Conservation (phyloP, 805 yeast species). For the Yarrowia keelungensis region DNA sequence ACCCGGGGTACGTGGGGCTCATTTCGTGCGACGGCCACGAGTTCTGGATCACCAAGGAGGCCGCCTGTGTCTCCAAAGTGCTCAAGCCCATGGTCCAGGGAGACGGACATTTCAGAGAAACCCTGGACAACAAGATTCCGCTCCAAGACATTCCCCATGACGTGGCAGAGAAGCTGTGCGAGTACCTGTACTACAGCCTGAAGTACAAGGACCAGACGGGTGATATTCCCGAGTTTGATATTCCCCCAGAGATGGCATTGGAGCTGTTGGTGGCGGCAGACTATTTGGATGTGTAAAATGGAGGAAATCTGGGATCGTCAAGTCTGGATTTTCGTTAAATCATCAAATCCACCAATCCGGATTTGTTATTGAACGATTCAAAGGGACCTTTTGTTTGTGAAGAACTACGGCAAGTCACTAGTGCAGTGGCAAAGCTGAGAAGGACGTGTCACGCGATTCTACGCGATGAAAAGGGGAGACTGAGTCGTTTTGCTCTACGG, state of each 20-base stretch:
- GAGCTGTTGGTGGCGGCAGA: conserved; percentile 94
- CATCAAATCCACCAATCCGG: too few species aligned
- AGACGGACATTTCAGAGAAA: conserved; percentile 60
- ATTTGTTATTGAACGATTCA: too few species aligned
- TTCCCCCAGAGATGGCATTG: conserved; percentile 93
- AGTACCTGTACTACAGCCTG: conserved; percentile 77
- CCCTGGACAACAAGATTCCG: conserved; percentile 60
- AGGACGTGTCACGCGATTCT: too few species aligned
- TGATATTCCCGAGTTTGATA: conserved; percentile 82
- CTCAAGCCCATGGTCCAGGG: conserved; percentile 59
- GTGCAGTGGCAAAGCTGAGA: too few species aligned
- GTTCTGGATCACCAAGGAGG: conserved; percentile 69
- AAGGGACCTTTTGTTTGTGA: too few species aligned
- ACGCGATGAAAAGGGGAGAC: too few species aligned
- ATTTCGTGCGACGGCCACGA: conserved; percentile 75
- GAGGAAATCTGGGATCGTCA: too few species aligned
- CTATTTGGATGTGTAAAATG: conserved; percentile 60
- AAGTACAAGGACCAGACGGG: conserved; percentile 61
- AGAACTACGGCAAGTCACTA: too few species aligned
- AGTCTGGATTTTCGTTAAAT: too few species aligned
- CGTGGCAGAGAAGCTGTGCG: conserved; percentile 79
- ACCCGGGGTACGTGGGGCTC: conserved; percentile 60
- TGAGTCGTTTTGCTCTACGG: too few species aligned
- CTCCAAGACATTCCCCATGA: conserved; percentile 72
- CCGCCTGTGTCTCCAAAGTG: conserved; percentile 76